phyloP scores from a whole-genome alignment of 192 early-diverging fungal species.

The Coemansia sp. region DNA sequence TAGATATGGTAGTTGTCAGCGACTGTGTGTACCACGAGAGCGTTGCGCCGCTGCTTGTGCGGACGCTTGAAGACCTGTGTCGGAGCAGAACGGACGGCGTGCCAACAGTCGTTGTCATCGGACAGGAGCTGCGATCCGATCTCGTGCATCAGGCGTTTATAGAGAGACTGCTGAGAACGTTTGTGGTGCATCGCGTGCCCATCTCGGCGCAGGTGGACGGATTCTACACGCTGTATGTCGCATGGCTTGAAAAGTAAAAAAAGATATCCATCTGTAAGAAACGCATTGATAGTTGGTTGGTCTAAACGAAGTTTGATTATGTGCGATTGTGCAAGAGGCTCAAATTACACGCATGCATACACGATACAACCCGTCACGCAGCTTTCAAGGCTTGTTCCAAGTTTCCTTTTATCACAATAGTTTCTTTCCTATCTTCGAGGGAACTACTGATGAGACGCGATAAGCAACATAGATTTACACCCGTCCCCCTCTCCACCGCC shows the following conservation, averaged over 20 bases:
- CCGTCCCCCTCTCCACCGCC: no score
- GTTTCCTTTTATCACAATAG: no score
- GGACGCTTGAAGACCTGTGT: conserved; percentile 26
- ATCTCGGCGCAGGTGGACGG: conserved; percentile 18
- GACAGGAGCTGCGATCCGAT: conserved; percentile 54
- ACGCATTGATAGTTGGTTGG: neutral
- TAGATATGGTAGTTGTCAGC: conserved; percentile 44
- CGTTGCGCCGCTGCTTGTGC: conserved; percentile 35
- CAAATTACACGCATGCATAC: no score
- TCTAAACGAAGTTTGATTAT: no score
- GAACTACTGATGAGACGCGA: no score
- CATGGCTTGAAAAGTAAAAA: conserved; percentile 21
- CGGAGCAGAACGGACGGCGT: conserved; percentile 13
- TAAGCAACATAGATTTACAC: no score
- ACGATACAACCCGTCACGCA: no score
- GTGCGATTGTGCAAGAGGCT: no score
- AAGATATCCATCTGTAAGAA: neutral
- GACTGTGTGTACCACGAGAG: conserved; percentile 52
- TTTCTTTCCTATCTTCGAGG: no score
- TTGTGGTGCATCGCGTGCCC: conserved; percentile 34
- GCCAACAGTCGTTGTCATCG: conserved; percentile 22
- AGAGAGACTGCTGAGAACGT: conserved; percentile 20
- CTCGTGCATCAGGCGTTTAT: conserved; percentile 46
- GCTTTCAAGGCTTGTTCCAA: no score
- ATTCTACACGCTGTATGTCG: conserved; percentile 26